These are phyloP conservation scores for Venturiaceae sp. DNA, from an alignment of 2,329 filamentous ascomycete genomes.

Conservation along the genomic window DNA sequence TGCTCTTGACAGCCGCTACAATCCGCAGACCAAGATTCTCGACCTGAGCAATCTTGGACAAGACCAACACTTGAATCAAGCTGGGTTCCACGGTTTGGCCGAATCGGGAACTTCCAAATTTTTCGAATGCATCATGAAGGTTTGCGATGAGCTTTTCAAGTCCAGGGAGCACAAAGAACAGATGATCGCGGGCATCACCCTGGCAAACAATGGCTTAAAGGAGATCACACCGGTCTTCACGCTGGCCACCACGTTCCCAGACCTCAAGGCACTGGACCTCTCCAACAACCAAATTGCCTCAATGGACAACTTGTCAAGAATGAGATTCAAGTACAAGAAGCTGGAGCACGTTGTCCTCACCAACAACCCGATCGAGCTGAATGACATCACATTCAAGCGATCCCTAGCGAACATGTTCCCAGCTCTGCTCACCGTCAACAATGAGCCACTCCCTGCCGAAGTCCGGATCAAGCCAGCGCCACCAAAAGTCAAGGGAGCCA, in stretches of 20 bases:
- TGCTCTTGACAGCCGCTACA: constrained; percentile 68
- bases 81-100: constrained; percentile 49
- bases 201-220: constrained; percentile 70
- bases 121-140: constrained; percentile 82
- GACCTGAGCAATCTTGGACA: constrained; percentile 69
- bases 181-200: constrained; percentile 70
- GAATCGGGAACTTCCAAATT: constrained; percentile 25
- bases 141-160: constrained; percentile 71
- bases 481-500: constrained; percentile 6
- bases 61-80: constrained; percentile 58
- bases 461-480: not conserved
- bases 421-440: constrained; percentile 45
- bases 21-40: constrained; percentile 61
- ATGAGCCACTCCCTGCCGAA: constrained; percentile 5
- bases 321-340: constrained; percentile 68
- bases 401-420: constrained; percentile 78
- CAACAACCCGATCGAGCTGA: constrained; percentile 59
- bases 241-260: constrained; percentile 70
- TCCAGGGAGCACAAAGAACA: constrained; percentile 62
- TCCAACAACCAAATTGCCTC: constrained; percentile 71
- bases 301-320: constrained; percentile 58
- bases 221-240: constrained; percentile 64
- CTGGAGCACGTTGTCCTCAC: constrained; percentile 74
- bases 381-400: constrained; percentile 42
- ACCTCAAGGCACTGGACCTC: constrained; percentile 80